phyloP scores from a whole-genome alignment of 768 basidiomycete species.

The Auriculariales sp. region DNA sequence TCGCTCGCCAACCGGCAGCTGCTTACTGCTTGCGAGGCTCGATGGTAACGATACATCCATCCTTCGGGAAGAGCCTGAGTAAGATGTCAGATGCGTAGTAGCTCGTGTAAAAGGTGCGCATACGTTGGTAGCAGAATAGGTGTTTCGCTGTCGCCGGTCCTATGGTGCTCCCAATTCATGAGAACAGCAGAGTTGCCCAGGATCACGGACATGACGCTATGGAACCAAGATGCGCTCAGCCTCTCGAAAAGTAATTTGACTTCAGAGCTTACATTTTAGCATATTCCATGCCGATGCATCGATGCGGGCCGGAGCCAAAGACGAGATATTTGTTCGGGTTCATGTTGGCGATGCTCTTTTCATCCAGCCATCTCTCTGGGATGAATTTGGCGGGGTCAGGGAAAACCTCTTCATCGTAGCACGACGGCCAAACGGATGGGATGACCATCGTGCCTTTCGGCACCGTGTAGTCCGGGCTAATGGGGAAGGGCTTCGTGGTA shows the following conservation, averaged over 20 bases:
- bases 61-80: constrained; percentile 74
- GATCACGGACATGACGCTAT: constrained; percentile 68
- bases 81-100: not conserved
- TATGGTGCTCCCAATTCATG: constrained; percentile 77
- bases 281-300: constrained; percentile 87
- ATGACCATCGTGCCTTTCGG: constrained; percentile 90
- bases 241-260: too few species aligned
- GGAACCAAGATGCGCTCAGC: too few species aligned
- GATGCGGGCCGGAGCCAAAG: constrained; percentile 87
- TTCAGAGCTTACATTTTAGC: constrained; percentile 88
- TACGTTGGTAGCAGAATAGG: constrained; percentile 88
- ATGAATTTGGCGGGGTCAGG: constrained; percentile 69
- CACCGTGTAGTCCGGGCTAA: constrained; percentile 81
- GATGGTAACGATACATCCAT: constrained; percentile 73
- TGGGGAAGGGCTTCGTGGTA: constrained; percentile 80
- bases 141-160: constrained; percentile 65
- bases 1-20: too few species aligned
- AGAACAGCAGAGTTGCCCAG: constrained; percentile 69
- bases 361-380: constrained; percentile 91
- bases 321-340: constrained; percentile 94
- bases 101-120: constrained; percentile 8
- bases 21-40: constrained; percentile 42
- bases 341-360: constrained; percentile 55
- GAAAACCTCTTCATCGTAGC: constrained; percentile 81
- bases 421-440: constrained; percentile 81